Conservation (phyloP, 2,329 filamentous ascomycete species). For the Pseudocercospora ulei region DNA sequence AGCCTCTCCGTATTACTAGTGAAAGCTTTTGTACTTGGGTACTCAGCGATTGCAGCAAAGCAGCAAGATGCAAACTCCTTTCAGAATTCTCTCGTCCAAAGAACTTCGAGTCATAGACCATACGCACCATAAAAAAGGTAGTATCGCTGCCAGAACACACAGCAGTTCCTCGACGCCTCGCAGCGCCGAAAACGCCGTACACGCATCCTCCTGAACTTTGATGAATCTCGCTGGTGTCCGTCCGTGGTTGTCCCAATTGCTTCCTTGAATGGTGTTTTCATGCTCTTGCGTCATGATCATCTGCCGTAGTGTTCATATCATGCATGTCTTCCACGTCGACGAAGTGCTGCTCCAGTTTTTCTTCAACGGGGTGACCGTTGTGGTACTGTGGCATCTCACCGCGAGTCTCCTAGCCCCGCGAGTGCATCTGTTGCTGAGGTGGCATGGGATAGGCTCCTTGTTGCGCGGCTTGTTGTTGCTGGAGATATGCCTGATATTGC, state of each 20-base stretch:
- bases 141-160: slow-evolving; percentile 7
- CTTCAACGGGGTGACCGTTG: slow-evolving; percentile 4
- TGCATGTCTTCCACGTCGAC: slow-evolving; percentile 4
- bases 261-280: slow-evolving; percentile 3
- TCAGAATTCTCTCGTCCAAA: slow-evolving; percentile 2
- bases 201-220: slow-evolving; percentile 8
- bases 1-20: slow-evolving; percentile 9
- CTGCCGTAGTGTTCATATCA: slow-evolving; percentile 6
- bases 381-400: slow-evolving; percentile 9
- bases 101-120: slow-evolving; percentile 8
- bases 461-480: slow-evolving; percentile 34
- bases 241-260: slow-evolving; percentile 5
- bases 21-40: slow-evolving; percentile 9
- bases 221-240: slow-evolving; percentile 1
- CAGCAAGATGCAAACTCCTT: slow-evolving; percentile 2
- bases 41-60: slow-evolving; percentile 7
- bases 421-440: slow-evolving; percentile 32
- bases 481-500: slow-evolving; percentile 36
- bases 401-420: slow-evolving; percentile 20
- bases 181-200: slow-evolving; percentile 10
- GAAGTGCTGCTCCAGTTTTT: slow-evolving; percentile 7
- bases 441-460: slow-evolving; percentile 35
- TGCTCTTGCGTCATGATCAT: slow-evolving; percentile 9
- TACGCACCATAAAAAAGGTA: slow-evolving; percentile 4
- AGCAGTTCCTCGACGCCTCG: slow-evolving; percentile 7